Evolutionary conservation across 164 flowering plant species (phyloP), one percentile per base, ranked within the genome.

Genomic region (Vitis rotundifolia): DNA sequence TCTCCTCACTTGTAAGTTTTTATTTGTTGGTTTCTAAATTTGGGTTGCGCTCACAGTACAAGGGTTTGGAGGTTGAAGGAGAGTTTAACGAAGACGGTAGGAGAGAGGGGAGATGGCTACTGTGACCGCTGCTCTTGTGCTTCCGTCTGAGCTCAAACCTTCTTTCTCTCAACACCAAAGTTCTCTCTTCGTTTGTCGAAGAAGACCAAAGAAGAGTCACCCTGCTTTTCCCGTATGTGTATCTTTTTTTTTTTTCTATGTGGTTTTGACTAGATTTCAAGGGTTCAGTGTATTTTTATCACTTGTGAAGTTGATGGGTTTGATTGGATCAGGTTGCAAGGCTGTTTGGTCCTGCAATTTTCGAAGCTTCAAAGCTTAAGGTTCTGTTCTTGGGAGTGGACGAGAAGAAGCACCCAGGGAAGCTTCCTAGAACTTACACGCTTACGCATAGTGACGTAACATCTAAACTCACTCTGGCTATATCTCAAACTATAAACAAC

Each of bases 371-470:
- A 8, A 94, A 94, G 85, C 76, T 94, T 61, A 91, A 88, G 75
- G 98, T 92, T 22, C 64, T 90, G 82, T 86, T 92, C 59, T 69
- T 92, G 57, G 93, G 93, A 1, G 88, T 83, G 52, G 94, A 89
- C 77, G 90, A 89, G 63, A 71, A 89, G 85, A 90, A 92, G 73
- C 93, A 94, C 70, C 97, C 94, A 1, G 92, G 93, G 37, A 84
- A 87, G 15, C 79, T 91, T 52, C 97, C 97, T 9, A 89, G 97
- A 70, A 86, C 97, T 56, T 94, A 92, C 71, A 92, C 98, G 0
- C 89, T 94, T 22, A 92, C 98, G 0, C 97, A 94, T 59, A 91
- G 97, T 62, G 97, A 94, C 75, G 68, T 94, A n/a, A 87, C 97
- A 1, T 78, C 98, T 6, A 89, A 86, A 61, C 86, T 92, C 69